These are phyloP conservation scores for Annona squamosa DNA, from an alignment of 164 flowering plant species.

Conservation along the genomic window DNA sequence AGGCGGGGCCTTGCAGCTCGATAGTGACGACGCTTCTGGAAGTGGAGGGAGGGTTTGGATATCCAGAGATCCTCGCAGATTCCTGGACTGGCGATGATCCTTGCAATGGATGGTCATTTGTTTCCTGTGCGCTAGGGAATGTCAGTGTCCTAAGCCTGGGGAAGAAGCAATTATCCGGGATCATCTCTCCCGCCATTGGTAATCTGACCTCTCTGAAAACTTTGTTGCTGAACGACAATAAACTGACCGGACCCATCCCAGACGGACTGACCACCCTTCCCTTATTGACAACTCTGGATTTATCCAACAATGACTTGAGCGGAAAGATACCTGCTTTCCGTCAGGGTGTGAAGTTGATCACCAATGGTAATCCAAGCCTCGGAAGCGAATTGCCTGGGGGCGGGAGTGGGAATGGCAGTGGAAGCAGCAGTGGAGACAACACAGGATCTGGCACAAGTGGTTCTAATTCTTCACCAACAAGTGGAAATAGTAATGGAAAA, in stretches of 20 bases:
- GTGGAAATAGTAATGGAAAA: slow-evolving; percentile 1
- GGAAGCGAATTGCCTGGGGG: slow-evolving; percentile 19
- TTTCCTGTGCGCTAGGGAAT: slow-evolving; percentile 29
- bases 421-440: background rate
- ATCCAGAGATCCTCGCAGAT: slow-evolving; percentile 38
- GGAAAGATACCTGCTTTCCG: slow-evolving; percentile 38
- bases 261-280: slow-evolving; percentile 25
- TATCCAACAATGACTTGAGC: slow-evolving; percentile 47
- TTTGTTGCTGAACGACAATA: slow-evolving; percentile 43
- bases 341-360: slow-evolving; percentile 18
- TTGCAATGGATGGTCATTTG: slow-evolving; percentile 38
- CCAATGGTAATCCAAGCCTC: slow-evolving; percentile 32
- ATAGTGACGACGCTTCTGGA: slow-evolving; percentile 42
- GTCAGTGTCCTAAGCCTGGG: slow-evolving; percentile 31
- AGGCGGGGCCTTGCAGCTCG: slow-evolving; percentile 51
- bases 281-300: slow-evolving; percentile 37
- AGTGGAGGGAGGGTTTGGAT: slow-evolving; percentile 40
- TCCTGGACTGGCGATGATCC: slow-evolving; percentile 57
- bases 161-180: slow-evolving; percentile 32
- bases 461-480: background rate
- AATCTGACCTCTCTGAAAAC: slow-evolving; percentile 34
- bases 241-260: slow-evolving; percentile 44
- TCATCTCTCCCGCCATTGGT: slow-evolving; percentile 45
- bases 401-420: background rate
- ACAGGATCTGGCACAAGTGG: slow-evolving; percentile 5